These are phyloP conservation scores for Blastobotrys persicus DNA, from an alignment of 1,139 yeast genomes.

Conservation along the genomic window DNA sequence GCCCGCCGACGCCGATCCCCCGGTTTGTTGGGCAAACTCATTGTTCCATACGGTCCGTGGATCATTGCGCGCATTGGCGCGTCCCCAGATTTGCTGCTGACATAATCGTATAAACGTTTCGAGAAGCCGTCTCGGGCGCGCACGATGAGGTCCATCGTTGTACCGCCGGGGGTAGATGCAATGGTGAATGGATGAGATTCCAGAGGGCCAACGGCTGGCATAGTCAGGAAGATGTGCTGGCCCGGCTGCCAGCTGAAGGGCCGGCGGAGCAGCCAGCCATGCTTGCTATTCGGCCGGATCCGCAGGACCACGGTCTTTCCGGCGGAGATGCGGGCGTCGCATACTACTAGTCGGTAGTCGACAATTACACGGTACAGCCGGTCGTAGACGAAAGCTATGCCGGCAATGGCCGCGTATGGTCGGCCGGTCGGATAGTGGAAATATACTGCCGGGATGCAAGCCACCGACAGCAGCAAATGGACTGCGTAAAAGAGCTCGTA, in stretches of 20 bases:
- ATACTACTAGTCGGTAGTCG: constrained; percentile 24
- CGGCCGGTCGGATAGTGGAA: constrained; percentile 28
- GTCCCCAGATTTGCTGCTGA: constrained; percentile 1
- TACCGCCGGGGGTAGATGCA: neutral
- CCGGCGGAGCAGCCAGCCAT: constrained; percentile 24
- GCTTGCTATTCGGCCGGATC: constrained; percentile 21
- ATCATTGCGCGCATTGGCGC: constrained; percentile 25
- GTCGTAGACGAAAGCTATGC: constrained; percentile 28
- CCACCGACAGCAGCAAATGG: constrained; percentile 27
- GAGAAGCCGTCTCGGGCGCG: constrained; percentile 33
- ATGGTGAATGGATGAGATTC: constrained; percentile 14
- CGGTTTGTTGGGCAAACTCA: neutral
- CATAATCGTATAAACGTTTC: constrained; percentile 19
- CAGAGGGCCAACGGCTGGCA: constrained; percentile 24
- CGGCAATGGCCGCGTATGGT: constrained; percentile 28
- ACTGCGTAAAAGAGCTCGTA: constrained; percentile 30
- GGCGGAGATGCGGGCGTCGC: constrained; percentile 21
- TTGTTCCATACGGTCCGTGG: constrained; percentile 33
- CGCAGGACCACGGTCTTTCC: constrained; percentile 30
- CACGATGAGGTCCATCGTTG: constrained; percentile 27
- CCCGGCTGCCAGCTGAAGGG: constrained; percentile 27
- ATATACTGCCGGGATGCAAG: constrained; percentile 28
- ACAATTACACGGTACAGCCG: constrained; percentile 21
- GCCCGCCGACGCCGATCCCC: neutral
- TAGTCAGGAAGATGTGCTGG: constrained; percentile 29